These are phyloP conservation scores for Endotrypanum monterogeii DNA, from an alignment of 208 protist genomes.

Conservation along the genomic window DNA sequence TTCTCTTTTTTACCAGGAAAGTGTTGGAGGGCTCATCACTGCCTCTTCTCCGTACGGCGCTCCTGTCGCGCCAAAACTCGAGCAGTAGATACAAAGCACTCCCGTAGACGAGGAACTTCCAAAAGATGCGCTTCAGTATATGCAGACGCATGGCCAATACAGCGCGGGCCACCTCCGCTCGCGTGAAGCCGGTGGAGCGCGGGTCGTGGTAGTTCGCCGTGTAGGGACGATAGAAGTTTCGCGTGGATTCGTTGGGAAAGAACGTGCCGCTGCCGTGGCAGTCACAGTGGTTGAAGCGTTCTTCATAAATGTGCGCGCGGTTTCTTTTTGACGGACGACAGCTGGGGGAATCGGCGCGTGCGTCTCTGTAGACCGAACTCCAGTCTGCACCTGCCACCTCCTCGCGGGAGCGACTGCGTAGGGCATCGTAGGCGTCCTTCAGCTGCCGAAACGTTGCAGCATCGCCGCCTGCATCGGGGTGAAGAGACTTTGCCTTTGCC, in stretches of 20 bases:
- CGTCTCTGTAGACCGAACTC: not conserved
- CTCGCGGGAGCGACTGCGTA: not conserved
- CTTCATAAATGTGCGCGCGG: conserved; percentile 18
- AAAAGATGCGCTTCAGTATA: conserved; percentile 22
- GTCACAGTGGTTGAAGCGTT: conserved; percentile 15
- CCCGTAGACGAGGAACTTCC: conserved; percentile 37
- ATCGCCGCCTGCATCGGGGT: conserved; percentile 48
- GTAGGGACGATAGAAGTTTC: conserved; percentile 46
- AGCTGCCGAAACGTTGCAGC: conserved; percentile 40
- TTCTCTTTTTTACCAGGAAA: conserved; percentile 4
- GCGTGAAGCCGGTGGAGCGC: conserved; percentile 40
- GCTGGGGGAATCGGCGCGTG: not conserved
- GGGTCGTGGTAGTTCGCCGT: conserved; percentile 29
- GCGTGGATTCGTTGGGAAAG: conserved; percentile 39
- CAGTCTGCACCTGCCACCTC: not conserved
- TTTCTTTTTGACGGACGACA: not conserved
- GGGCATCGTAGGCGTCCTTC: conserved; percentile 33
- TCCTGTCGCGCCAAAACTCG: conserved; percentile 6
- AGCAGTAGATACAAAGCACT: conserved; percentile 37
- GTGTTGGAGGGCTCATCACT: conserved; percentile 13
- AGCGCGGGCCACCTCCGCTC: conserved; percentile 31
- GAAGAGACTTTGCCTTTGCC: conserved; percentile 31
- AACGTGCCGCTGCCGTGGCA: not conserved
- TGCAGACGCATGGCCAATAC: conserved; percentile 20
- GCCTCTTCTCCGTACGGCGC: not conserved